These are phyloP conservation scores for Saturnispora ahearnii DNA, from an alignment of 805 yeast genomes.

Conservation along the genomic window DNA sequence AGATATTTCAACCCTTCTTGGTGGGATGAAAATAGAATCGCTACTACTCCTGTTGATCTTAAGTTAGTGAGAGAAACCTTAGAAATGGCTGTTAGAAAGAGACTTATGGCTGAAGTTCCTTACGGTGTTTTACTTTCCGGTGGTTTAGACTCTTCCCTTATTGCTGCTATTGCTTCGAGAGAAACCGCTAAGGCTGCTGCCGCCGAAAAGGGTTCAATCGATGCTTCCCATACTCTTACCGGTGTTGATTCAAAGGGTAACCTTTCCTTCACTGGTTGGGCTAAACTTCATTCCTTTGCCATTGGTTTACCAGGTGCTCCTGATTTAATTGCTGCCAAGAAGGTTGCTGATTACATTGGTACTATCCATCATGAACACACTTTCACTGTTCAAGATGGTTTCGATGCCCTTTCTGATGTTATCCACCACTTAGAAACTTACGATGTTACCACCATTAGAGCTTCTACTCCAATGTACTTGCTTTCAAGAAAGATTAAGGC, in stretches of 20 bases:
- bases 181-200: conserved; percentile 78
- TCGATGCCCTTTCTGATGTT: conserved; percentile 91
- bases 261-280: conserved; percentile 66
- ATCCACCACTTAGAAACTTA: conserved; percentile 94
- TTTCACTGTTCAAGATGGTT: conserved; percentile 92
- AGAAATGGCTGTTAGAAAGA: conserved; percentile 95
- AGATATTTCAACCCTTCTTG: conserved; percentile 90
- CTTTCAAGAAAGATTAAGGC: conserved; percentile 96
- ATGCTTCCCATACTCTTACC: conserved; percentile 60
- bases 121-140: conserved; percentile 97
- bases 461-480: conserved; percentile 98
- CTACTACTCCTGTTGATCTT: conserved; percentile 69
- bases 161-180: conserved; percentile 94
- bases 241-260: conserved; percentile 90
- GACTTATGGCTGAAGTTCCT: conserved; percentile 99
- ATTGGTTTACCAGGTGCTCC: conserved; percentile 97
- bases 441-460: conserved; percentile 98
- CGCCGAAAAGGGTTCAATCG: conserved; percentile 35
- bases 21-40: conserved; percentile 79
- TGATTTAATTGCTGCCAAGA: conserved; percentile 90
- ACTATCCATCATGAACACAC: conserved; percentile 97
- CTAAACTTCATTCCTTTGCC: conserved; percentile 89
- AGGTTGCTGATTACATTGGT: conserved; percentile 93
- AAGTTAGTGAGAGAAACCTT: conserved; percentile 64
- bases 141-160: conserved; percentile 93